A percentile compares a stretch with the other conserved stretches of the same genome.
These are phyloP conservation scores for Nemania sp. DNA, from an alignment of 2,329 filamentous ascomycete genomes.

Conservation along the genomic window DNA sequence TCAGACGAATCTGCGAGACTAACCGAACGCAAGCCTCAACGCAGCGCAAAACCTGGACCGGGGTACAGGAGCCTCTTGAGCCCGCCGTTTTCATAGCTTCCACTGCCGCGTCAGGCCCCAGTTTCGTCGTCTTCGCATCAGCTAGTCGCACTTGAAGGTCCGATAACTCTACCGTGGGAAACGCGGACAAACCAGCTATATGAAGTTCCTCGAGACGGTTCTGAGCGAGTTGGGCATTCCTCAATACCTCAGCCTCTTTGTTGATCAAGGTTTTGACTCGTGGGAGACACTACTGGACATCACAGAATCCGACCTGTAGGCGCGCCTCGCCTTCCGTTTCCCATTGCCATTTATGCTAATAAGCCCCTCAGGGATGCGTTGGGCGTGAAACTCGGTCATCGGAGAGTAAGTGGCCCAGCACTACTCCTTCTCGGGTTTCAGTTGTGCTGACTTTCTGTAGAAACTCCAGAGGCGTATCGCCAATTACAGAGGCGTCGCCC, in stretches of 20 bases:
- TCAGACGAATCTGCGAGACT: not conserved
- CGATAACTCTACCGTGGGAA: slow-evolving; percentile 20
- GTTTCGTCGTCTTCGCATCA: slow-evolving; percentile 1
- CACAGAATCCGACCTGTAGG: slow-evolving; percentile 80
- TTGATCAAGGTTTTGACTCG: slow-evolving; percentile 81
- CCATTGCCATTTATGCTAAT: slow-evolving; percentile 20
- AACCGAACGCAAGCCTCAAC: not conserved
- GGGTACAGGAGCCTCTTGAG: too few relatives aligned
- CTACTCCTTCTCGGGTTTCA: not conserved
- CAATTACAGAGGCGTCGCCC: slow-evolving; percentile 67
- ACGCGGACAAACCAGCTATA: slow-evolving; percentile 43
- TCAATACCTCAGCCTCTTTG: slow-evolving; percentile 74
- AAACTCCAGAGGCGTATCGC: slow-evolving; percentile 85
- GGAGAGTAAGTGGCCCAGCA: slow-evolving; percentile 62
- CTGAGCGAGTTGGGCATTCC: slow-evolving; percentile 77
- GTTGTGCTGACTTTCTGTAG: slow-evolving; percentile 46
- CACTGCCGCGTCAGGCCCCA: too few relatives aligned
- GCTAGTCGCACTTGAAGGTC: slow-evolving; percentile 26
- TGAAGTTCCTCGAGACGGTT: slow-evolving; percentile 66
- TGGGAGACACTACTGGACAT: slow-evolving; percentile 86
- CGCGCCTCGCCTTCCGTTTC: slow-evolving; percentile 19
- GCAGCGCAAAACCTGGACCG: too few relatives aligned
- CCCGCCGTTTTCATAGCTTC: too few relatives aligned
- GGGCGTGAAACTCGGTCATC: slow-evolving; percentile 78
- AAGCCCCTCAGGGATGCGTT: slow-evolving; percentile 63